phyloP scores from a whole-genome alignment of 1,139 yeast genomes.

The Taiozyma sp. region DNA sequence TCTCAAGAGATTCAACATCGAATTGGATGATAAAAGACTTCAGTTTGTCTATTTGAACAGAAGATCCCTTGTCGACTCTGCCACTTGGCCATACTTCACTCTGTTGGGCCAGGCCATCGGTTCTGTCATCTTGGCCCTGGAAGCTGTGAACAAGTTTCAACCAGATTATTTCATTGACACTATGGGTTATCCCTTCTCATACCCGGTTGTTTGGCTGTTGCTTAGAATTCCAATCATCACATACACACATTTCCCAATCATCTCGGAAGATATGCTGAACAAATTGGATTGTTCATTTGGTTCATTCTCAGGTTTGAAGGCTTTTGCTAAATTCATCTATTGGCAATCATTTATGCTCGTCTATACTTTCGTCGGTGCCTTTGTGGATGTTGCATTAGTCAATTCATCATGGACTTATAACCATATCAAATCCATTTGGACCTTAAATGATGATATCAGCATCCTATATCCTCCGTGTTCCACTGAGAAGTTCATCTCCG shows the following conservation, averaged over 20 bases:
- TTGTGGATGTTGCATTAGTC: conserved; percentile 61
- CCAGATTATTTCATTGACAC: conserved; percentile 97
- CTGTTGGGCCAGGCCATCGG: conserved; percentile 87
- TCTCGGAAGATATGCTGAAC: conserved; percentile 80
- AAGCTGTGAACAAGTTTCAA: conserved; percentile 57
- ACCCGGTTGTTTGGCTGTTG: conserved; percentile 52
- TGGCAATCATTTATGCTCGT: conserved; percentile 63
- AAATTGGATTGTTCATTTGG: conserved; percentile 40
- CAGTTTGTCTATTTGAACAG: conserved; percentile 68
- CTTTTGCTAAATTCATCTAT: conserved; percentile 51
- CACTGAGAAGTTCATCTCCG: conserved; percentile 42
- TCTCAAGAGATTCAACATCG: conserved; percentile 57
- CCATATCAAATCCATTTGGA: conserved; percentile 67
- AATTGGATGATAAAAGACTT: conserved; percentile 49
- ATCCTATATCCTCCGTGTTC: conserved; percentile 88
- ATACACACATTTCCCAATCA: conserved; percentile 91
- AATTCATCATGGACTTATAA: conserved; percentile 91
- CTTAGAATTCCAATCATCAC: conserved; percentile 73
- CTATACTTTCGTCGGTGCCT: conserved; percentile 66
- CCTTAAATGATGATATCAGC: conserved; percentile 31
- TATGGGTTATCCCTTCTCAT: conserved; percentile 87
- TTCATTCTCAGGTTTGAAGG: conserved; percentile 19
- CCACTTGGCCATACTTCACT: conserved; percentile 76
- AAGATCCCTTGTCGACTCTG: conserved; percentile 62
- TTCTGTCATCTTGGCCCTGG: conserved; percentile 59